phyloP scores from a whole-genome alignment of 106 monocot genomes.

The Dioscorea alata region DNA sequence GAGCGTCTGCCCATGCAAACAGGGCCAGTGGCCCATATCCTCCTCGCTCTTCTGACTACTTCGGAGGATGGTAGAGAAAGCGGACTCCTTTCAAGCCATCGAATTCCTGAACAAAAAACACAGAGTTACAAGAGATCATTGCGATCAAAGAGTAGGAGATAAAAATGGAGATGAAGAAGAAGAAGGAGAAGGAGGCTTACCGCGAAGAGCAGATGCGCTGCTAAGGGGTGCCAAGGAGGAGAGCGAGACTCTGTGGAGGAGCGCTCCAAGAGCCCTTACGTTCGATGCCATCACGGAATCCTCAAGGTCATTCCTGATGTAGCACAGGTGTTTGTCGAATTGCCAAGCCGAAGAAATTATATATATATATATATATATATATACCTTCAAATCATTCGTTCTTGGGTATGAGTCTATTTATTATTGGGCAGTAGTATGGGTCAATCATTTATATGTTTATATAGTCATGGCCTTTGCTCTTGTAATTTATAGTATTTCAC shows the following conservation, averaged over 20 bases:
- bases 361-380: no score
- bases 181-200: constrained; percentile 5
- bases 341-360: not conserved
- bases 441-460: no score
- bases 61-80: not conserved
- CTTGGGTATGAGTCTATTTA: no score
- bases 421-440: no score
- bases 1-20: constrained; percentile 75
- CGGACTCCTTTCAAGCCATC: constrained; percentile 14
- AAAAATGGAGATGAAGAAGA: not conserved
- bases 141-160: not conserved
- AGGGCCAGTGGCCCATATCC: constrained; percentile 45
- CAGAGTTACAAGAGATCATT: not conserved
- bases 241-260: constrained; percentile 24
- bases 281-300: constrained; percentile 30
- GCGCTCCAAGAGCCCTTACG: constrained; percentile 30
- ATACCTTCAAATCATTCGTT: not conserved
- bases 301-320: not conserved
- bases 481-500: no score
- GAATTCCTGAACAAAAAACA: not conserved
- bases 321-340: constrained; percentile 1
- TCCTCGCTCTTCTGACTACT: constrained; percentile 14
- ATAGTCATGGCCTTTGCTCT: no score
- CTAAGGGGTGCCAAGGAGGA: constrained; percentile 19
- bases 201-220: constrained; percentile 1